These are phyloP conservation scores for Poa pratensis DNA, from an alignment of 176 grass and related monocot species.

Conservation along the genomic window DNA sequence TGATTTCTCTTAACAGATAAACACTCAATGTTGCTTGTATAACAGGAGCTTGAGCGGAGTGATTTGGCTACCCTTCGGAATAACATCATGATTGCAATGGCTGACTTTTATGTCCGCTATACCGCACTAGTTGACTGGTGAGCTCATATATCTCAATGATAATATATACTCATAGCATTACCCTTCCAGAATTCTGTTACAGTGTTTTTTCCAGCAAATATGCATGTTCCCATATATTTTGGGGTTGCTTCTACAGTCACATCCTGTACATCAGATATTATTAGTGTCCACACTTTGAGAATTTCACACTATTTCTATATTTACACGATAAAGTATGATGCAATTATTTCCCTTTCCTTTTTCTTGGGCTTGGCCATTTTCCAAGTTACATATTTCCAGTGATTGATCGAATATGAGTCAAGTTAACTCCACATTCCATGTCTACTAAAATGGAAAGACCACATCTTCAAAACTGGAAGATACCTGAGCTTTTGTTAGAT, in stretches of 20 bases:
- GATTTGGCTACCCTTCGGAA: slow-evolving; percentile 83
- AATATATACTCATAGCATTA: slow-evolving; percentile 12
- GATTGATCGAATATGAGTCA: slow-evolving; percentile 7
- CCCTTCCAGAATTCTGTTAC: slow-evolving; percentile 23
- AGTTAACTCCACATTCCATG: slow-evolving; percentile 1
- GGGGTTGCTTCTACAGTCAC: slow-evolving; percentile 19
- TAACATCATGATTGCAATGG: slow-evolving; percentile 91
- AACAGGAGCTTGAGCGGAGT: slow-evolving; percentile 93
- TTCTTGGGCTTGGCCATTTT: slow-evolving; percentile 15
- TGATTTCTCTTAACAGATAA: slow-evolving; percentile 38
- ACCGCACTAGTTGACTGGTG: slow-evolving; percentile 94
- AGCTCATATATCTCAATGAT: slow-evolving; percentile 38
- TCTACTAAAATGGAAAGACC: background rate
- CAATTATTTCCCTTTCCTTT: background rate
- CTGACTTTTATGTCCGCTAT: slow-evolving; percentile 96
- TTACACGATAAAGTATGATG: background rate
- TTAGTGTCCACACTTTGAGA: slow-evolving; percentile 1
- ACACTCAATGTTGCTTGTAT: slow-evolving; percentile 40
- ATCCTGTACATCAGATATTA: background rate
- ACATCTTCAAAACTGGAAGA: background rate
- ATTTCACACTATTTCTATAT: slow-evolving; percentile 5
- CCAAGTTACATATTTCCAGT: background rate
- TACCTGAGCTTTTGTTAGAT: background rate
- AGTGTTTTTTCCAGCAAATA: slow-evolving; percentile 24
- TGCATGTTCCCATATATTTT: slow-evolving; percentile 3